Evolutionary conservation across 2,329 filamentous ascomycete genomes (phyloP).

Genomic region (Colletotrichum lindemuthianum): DNA sequence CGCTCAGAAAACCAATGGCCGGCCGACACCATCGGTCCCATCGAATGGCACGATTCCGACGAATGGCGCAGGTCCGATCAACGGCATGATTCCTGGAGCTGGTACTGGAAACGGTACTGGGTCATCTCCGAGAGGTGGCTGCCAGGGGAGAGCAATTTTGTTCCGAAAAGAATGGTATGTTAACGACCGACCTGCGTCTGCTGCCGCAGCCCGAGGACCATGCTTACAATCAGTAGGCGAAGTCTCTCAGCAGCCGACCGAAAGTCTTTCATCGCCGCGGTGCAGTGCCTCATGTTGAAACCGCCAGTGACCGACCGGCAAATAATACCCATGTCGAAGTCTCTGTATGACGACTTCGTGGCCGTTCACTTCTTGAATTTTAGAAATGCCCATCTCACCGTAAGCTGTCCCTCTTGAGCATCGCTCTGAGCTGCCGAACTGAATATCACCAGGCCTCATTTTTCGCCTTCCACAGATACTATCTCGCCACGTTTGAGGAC

Average conservation of each 20-base stretch:
- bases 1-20: slow-evolving; percentile 1
- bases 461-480: slow-evolving; percentile 37
- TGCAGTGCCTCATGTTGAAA: slow-evolving; percentile 41
- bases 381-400: slow-evolving; percentile 27
- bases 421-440: background rate
- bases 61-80: no score
- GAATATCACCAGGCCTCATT: slow-evolving; percentile 17
- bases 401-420: background rate
- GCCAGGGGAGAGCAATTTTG: slow-evolving; percentile 1
- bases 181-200: background rate
- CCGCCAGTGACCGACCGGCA: slow-evolving; percentile 31
- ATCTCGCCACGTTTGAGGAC: slow-evolving; percentile 30
- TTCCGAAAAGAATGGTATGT: slow-evolving; percentile 29
- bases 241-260: slow-evolving; percentile 37
- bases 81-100: no score
- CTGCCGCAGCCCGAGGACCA: background rate
- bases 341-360: slow-evolving; percentile 39
- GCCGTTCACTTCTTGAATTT: slow-evolving; percentile 35
- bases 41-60: background rate
- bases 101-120: no score
- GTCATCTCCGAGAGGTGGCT: background rate
- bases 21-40: background rate
- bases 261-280: slow-evolving; percentile 41
- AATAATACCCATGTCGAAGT: slow-evolving; percentile 36
- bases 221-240: slow-evolving; percentile 28